A percentile compares a stretch with the other conserved stretches of the same genome.
phyloP scores from a whole-genome alignment of 1,139 yeast genomes.

The Hemisphaericaspora subhashii region DNA sequence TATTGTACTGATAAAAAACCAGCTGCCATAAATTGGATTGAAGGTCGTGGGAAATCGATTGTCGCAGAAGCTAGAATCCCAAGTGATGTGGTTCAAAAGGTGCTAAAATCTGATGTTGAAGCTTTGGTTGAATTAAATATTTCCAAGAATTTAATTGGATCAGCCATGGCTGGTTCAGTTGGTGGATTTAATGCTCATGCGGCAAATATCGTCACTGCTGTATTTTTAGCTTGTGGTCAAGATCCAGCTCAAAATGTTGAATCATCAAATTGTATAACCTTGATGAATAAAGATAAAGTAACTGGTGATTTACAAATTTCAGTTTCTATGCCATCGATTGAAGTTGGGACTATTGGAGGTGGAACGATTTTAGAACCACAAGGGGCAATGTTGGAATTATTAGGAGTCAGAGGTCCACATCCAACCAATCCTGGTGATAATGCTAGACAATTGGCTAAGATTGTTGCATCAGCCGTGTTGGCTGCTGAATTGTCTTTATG shows the following conservation, averaged over 20 bases:
- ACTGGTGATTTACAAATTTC: slow-evolving; percentile 84
- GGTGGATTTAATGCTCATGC: slow-evolving; percentile 99
- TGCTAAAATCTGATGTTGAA: slow-evolving; percentile 87
- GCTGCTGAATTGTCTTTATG: slow-evolving; percentile 95
- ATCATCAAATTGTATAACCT: slow-evolving; percentile 93
- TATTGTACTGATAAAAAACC: slow-evolving; percentile 97
- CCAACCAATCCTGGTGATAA: slow-evolving; percentile 92
- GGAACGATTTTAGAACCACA: slow-evolving; percentile 98
- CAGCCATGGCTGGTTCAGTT: slow-evolving; percentile 97
- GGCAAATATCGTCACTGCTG: slow-evolving; percentile 92
- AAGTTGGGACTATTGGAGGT: slow-evolving; percentile 99
- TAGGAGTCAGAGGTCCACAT: slow-evolving; percentile 96
- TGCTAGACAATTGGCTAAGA: slow-evolving; percentile 91
- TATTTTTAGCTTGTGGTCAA: slow-evolving; percentile 93
- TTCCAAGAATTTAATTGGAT: slow-evolving; percentile 87
- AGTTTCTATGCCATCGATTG: slow-evolving; percentile 98
- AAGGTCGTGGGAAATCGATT: slow-evolving; percentile 97
- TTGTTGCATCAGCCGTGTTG: slow-evolving; percentile 91
- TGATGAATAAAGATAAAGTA: slow-evolving; percentile 69
- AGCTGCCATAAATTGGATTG: slow-evolving; percentile 98
- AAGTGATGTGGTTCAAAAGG: slow-evolving; percentile 71
- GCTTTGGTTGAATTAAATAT: slow-evolving; percentile 89
- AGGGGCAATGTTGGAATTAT: slow-evolving; percentile 89
- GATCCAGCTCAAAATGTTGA: slow-evolving; percentile 99
- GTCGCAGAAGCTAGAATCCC: slow-evolving; percentile 98